Base-by-base conservation (phyloP, 345 rosid species). In the Heritiera littoralis region DNA sequence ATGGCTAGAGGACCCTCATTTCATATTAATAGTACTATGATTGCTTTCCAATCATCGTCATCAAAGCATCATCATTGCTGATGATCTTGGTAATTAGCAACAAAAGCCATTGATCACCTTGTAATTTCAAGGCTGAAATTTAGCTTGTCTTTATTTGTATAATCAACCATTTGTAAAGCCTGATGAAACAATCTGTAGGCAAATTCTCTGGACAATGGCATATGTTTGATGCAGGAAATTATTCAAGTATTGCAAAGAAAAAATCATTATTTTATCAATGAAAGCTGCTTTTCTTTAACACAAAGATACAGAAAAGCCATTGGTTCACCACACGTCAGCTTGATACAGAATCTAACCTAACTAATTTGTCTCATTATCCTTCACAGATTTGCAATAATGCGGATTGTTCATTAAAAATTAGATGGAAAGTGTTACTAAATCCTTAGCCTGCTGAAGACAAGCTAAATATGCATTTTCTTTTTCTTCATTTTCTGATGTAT, bases 301-400 rank as follows among this genome's bases (percentile, higher is more conserved):
- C 30, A 71, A 71, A 71, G 75, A 30, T 71, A 71, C 15, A 12
- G 1, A 15, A 72, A 54, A 55, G 76, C 46, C 76, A 38, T 54
- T 35, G 48, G 20, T 54, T 72, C 63, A 54, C 64, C 64, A 35
- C 54, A 15, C 43, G 8, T 51, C 40, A 69, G 56, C 56, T 69
- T 69, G 74, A 69, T 18, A 51, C 61, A 15, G 75, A 51, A 72
- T 52, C 76, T 52, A 72, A 72, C 76, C 75, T 71, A 70, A 49
- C 75, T 30, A 30, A 30, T 71, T 71, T 71, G 60, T 71, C 75
- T 49, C 13, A 35, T 51, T 49, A 49, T 71, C 43, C 75, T 71
- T 71, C 30, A 51, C 0, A 11, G 60, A 71, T 71, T 14, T 49
- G 59, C 41, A 2, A 6, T 28, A 6, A 49, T 2, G 1, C 6